Evolutionary conservation across 176 grass and related monocot genomes (phyloP), one percentile per base, ranked within the genome.

Genomic region (Ananas comosus): DNA sequence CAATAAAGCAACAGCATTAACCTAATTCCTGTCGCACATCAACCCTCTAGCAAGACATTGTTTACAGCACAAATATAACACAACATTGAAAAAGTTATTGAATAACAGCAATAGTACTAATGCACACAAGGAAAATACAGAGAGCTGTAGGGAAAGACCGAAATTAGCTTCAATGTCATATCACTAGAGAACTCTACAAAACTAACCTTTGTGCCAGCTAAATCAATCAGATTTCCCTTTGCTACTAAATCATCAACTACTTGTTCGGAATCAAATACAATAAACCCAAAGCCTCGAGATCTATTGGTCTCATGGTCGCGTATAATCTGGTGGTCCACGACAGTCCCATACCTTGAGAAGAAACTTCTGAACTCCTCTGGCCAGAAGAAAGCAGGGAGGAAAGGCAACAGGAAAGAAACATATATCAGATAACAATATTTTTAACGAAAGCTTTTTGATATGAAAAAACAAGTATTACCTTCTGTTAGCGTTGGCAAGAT

Each of bases 221-320:
- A 86, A 64, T 92, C 81, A 49, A 97, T 90, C 84, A 87, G 92
- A 85, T 89, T 90, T 81, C 94, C 89, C n/a, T 81, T 90, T 77
- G 84, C 78, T 92, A 97, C 85, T 57, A 97, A 78, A 81, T 72
- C 81, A 80, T 97, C 86, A 83, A 97, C 94, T 77, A 66, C 82
- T 67, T 97, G 72, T 71, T 97, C 94, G 77, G 86, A 90, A 53
- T 85, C 77, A 85, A 92, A 97, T 78, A 90, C 81, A 68, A 97
- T 85, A 90, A 97, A 97, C 58, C 94, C 94, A 80, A 97, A 92
- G 50, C 94, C 94, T 79, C 94, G 64, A 48, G 94, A 90, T 13
- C 86, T 68, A 67, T 92, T 90, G 51, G 89, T 92, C 68, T 87
- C 70, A 85, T 79, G 94, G 75, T 97, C 89, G 74, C 47, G 53